Evolutionary conservation across 352 stramenopile species (phyloP).

Genomic region (Pseudoperonospora humuli): DNA sequence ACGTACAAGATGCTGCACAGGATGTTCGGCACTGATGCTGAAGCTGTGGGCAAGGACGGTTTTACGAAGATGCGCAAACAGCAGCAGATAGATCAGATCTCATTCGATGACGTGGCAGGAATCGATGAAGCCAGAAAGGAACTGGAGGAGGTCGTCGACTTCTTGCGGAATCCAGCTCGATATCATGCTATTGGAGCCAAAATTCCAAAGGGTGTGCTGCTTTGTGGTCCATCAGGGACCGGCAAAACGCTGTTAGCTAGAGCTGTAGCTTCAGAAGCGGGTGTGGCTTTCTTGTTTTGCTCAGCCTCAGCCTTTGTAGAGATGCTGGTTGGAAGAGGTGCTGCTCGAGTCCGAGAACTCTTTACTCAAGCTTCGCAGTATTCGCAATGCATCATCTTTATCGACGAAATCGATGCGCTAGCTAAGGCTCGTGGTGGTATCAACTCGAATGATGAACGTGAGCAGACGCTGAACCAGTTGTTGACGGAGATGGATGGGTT

Average conservation of each 20-base stretch:
- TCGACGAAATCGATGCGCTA: constrained; percentile 96
- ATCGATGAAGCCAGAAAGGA: constrained; percentile 92
- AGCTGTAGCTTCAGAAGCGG: constrained; percentile 89
- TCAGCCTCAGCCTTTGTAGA: constrained; percentile 97
- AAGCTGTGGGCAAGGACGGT: constrained; percentile 62
- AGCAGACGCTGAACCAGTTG: constrained; percentile 94
- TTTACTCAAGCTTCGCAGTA: constrained; percentile 92
- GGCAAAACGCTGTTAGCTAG: constrained; percentile 93
- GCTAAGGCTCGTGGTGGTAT: constrained; percentile 78
- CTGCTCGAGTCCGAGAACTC: constrained; percentile 89
- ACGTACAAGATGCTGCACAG: constrained; percentile 78
- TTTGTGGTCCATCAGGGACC: constrained; percentile 90
- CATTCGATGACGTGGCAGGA: constrained; percentile 91
- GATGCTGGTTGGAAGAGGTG: constrained; percentile 93
- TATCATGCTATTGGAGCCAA: constrained; percentile 91
- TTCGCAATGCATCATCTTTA: constrained; percentile 96
- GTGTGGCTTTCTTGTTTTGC: constrained; percentile 92
- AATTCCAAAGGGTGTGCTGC: constrained; percentile 89
- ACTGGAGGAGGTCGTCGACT: constrained; percentile 92
- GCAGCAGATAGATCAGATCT: constrained; percentile 39
- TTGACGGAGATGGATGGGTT: constrained; percentile 87
- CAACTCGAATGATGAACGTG: constrained; percentile 92
- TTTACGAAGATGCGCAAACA: constrained; percentile 38
- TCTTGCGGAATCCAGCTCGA: constrained; percentile 85
- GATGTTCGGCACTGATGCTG: constrained; percentile 44